phyloP scores from a whole-genome alignment of 495 filamentous ascomycete genomes.

The Trichoderma virens region DNA sequence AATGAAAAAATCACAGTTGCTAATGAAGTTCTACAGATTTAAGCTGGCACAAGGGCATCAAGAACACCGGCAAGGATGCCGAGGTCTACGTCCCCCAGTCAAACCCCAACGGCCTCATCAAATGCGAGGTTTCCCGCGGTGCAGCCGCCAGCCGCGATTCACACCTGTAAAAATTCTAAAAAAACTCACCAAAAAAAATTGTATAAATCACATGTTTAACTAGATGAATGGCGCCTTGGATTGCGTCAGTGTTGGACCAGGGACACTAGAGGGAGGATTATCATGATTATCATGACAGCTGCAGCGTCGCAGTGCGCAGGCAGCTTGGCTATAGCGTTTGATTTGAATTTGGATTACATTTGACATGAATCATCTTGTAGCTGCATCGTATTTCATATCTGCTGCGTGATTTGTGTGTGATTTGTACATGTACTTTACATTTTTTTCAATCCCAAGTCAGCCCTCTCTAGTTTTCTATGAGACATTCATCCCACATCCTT shows the following conservation, averaged over 20 bases:
- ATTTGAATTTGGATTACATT: background rate
- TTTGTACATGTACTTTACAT: too few species aligned
- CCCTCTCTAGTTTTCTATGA: background rate
- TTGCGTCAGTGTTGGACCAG: background rate
- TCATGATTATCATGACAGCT: background rate
- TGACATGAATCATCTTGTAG: too few species aligned
- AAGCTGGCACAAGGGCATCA: constrained; percentile 92
- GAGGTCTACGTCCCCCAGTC: constrained; percentile 94
- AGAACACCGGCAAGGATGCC: constrained; percentile 95
- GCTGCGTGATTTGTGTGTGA: too few species aligned
- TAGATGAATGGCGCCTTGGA: background rate
- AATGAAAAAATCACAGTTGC: background rate
- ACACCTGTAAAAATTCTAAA: background rate
- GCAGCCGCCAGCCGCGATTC: constrained; percentile 1
- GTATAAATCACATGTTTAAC: background rate
- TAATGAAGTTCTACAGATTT: constrained; percentile 49
- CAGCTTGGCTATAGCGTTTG: background rate
- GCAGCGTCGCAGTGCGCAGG: background rate
- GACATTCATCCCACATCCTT: background rate
- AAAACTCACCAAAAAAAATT: background rate
- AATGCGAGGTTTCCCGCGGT: constrained; percentile 77
- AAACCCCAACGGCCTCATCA: constrained; percentile 89
- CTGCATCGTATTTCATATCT: too few species aligned
- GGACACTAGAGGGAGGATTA: background rate
- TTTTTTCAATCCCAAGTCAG: too few species aligned